phyloP scores from a whole-genome alignment of 805 yeast species.

The Nematodospora valgi region DNA sequence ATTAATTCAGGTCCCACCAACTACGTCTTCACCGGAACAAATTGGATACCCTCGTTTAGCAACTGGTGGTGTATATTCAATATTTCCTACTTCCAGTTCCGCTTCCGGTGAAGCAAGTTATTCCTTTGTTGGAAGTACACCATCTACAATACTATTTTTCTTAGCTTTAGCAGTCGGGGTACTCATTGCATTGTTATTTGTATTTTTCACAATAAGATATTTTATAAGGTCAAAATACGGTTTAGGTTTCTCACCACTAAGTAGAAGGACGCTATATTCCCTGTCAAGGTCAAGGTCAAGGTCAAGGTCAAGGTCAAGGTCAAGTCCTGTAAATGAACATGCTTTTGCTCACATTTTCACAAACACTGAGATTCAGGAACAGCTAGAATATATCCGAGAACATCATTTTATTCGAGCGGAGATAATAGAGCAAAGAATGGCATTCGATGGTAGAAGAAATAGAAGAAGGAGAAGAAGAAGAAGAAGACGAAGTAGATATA shows the following conservation, averaged over 20 bases:
- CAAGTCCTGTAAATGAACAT: slow-evolving; percentile 6
- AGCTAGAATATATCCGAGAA: slow-evolving; percentile 31
- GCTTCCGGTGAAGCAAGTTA: neutral
- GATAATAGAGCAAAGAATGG: slow-evolving; percentile 14
- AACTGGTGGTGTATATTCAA: too few relatives aligned
- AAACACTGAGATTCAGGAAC: slow-evolving; percentile 28
- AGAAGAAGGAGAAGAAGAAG: slow-evolving; percentile 37
- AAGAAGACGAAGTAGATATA: slow-evolving; percentile 35
- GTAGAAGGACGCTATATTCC: slow-evolving; percentile 16
- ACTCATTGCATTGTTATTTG: slow-evolving; percentile 50
- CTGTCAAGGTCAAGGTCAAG: neutral
- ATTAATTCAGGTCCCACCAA: slow-evolving; percentile 1
- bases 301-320: slow-evolving; percentile 8
- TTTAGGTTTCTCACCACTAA: slow-evolving; percentile 40
- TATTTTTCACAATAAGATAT: slow-evolving; percentile 60
- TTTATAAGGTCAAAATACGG: slow-evolving; percentile 57
- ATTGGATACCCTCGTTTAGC: too few relatives aligned
- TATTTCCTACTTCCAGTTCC: neutral
- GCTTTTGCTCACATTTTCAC: slow-evolving; percentile 9
- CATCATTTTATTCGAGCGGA: slow-evolving; percentile 31
- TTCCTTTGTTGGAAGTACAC: slow-evolving; percentile 41
- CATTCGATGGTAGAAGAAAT: slow-evolving; percentile 20
- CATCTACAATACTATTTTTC: slow-evolving; percentile 62
- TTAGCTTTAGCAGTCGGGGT: slow-evolving; percentile 63
- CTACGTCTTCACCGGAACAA: neutral